Evolutionary conservation across 139 green algal species (phyloP), one percentile per base, ranked within the genome.

Genomic region (Zygnema circumcarinatum): DNA sequence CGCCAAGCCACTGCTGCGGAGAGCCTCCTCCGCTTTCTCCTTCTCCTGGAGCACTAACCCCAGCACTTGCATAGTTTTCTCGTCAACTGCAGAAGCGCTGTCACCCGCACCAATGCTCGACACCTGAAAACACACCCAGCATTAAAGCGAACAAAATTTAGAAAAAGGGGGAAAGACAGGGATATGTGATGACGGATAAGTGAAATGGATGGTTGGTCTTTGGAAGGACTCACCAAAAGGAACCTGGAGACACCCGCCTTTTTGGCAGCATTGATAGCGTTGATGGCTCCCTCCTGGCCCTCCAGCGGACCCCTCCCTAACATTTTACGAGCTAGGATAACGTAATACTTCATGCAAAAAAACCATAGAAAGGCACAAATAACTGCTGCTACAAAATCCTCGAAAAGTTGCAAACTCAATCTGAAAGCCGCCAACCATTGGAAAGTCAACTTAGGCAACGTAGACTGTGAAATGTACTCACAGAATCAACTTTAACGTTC

Each of bases 11-110:
- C 85, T 42, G 68, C 94, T 94, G 94, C 95, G 96, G 29, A 99
- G 94, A 31, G 39, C 67, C n/a, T 94, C 89, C 92, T 99, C 97
- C 0, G 97, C 97, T 92, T 98, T 99, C 76, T 96, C 93, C 93
- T 99, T 99, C 92, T 98, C 95, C 38, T 97, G 20, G 62, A 99
- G 92, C 86, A 98, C 95, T 0, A 94, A 94, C 93, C 98, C 93
- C 22, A 99, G 92, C n/a, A 95, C 92, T 41, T 98, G 91, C 90
- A 98, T 89, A 31, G 89, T 69, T 52, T 91, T 86, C 62, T 90
- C 79, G n/a, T 92, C 91, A 1, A 94, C 90, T 0, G 96, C 95
- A 1, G 93, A 92, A 92, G 96, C 96, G 87, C 84, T 95, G 79
- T 96, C 91, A 7, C 96, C 97, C 29, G 94, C 95, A 52, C 97